A percentile compares a stretch with the other conserved stretches of the same genome.
Conservation (phyloP, 257 asterid species). For the Jaltomata sinuosa region DNA sequence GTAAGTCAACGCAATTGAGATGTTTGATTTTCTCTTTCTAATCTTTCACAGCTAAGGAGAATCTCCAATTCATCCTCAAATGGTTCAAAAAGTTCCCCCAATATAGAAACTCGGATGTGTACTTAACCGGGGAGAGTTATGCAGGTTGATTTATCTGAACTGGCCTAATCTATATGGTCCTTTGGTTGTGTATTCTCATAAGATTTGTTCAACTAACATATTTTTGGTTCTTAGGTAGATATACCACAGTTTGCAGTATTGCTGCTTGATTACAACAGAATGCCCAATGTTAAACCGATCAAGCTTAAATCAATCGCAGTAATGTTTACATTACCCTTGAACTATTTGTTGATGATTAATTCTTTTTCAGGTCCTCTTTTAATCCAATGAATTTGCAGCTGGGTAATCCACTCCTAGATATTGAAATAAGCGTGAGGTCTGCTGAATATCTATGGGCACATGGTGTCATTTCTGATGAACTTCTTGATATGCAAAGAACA, state of each 20-base stretch:
- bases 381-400: slow-evolving; percentile 1
- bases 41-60: slow-evolving; percentile 9
- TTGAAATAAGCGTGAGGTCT: slow-evolving; percentile 3
- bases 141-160: slow-evolving; percentile 5
- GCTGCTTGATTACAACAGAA: slow-evolving; percentile 17
- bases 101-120: slow-evolving; percentile 14
- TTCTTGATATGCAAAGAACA: slow-evolving; percentile 5
- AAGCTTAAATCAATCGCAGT: slow-evolving; percentile 22
- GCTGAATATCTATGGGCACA: slow-evolving; percentile 18
- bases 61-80: slow-evolving; percentile 13
- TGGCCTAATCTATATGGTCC: background rate
- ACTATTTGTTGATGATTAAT: background rate
- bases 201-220: background rate
- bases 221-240: slow-evolving; percentile 5
- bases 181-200: background rate
- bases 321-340: background rate
- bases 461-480: slow-evolving; percentile 18
- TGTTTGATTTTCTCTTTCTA: background rate
- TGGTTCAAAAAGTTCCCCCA: slow-evolving; percentile 17
- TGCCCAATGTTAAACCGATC: slow-evolving; percentile 6
- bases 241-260: slow-evolving; percentile 15
- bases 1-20: background rate
- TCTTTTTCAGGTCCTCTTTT: background rate
- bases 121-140: slow-evolving; percentile 18
- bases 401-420: slow-evolving; percentile 19